A percentile compares a stretch with the other conserved stretches of the same genome.
These are phyloP conservation scores for Colletotrichum godetiae DNA, from an alignment of 2,329 filamentous ascomycete genomes.

Conservation along the genomic window DNA sequence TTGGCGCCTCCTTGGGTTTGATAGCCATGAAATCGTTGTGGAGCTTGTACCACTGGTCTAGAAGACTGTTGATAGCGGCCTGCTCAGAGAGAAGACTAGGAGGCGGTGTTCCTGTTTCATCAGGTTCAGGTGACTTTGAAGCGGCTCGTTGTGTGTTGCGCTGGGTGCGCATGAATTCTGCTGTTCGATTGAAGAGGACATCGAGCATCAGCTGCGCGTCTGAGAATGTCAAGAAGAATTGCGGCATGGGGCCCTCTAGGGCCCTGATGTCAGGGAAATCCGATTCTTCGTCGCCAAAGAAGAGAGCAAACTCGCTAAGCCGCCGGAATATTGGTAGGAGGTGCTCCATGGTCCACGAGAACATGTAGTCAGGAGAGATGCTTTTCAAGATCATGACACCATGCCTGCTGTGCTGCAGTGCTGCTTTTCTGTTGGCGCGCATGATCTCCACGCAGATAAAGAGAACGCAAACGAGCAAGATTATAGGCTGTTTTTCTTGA, in stretches of 20 bases:
- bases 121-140: too few species aligned
- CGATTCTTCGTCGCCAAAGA: not conserved
- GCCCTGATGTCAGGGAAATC: not conserved
- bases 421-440: not conserved
- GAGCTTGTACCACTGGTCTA: not conserved
- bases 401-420: conserved; percentile 6
- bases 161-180: not conserved
- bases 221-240: not conserved
- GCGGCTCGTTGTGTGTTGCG: not conserved
- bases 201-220: not conserved
- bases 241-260: not conserved
- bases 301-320: not conserved
- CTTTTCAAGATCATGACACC: not conserved
- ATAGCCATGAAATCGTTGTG: not conserved
- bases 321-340: conserved; percentile 4
- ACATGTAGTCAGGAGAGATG: not conserved
- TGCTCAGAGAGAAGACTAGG: not conserved
- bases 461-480: conserved; percentile 35
- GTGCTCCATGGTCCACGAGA: not conserved
- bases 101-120: not conserved
- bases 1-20: not conserved
- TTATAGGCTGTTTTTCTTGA: conserved; percentile 5
- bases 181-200: not conserved
- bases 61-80: not conserved
- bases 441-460: conserved; percentile 33